A percentile compares a stretch with the other conserved stretches of the same genome.
phyloP scores from a whole-genome alignment of 1,284 basidiomycete genomes.

The Pseudozyma hubeiensis region DNA sequence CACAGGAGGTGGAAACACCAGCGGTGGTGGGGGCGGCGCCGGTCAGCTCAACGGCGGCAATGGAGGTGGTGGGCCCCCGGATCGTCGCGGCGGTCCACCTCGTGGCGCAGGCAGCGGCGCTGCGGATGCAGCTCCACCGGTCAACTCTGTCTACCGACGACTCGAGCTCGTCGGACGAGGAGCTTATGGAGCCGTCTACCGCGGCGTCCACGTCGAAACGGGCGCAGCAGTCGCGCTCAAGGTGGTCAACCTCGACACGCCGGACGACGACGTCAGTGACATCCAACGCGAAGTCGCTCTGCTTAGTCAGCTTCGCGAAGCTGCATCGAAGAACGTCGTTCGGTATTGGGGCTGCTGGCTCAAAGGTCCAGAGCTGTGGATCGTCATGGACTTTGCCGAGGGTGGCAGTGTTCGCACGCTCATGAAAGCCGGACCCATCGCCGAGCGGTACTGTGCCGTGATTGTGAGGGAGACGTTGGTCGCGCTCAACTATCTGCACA shows the following conservation, averaged over 20 bases:
- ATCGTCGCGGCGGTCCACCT: constrained; percentile 25
- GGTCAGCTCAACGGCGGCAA: constrained; percentile 17
- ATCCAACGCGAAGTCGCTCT: constrained; percentile 96
- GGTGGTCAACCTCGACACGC: constrained; percentile 97
- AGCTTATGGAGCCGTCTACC: constrained; percentile 67
- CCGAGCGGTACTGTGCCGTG: constrained; percentile 88
- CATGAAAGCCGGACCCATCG: constrained; percentile 79
- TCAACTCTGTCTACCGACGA: constrained; percentile 54
- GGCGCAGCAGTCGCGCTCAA: constrained; percentile 93
- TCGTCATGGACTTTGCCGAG: constrained; percentile 97
- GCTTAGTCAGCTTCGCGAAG: constrained; percentile 81
- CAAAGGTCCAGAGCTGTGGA: constrained; percentile 95
- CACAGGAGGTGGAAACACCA: not conserved
- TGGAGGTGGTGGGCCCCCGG: constrained; percentile 42
- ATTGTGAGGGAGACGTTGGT: constrained; percentile 83
- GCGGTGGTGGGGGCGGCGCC: constrained; percentile 7
- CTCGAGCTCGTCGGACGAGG: constrained; percentile 66
- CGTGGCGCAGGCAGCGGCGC: constrained; percentile 23
- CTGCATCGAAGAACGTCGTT: constrained; percentile 87
- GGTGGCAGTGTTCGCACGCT: constrained; percentile 94
- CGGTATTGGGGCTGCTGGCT: constrained; percentile 96
- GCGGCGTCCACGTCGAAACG: constrained; percentile 77
- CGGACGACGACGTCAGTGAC: constrained; percentile 89
- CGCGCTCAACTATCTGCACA: constrained; percentile 56
- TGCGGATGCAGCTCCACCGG: constrained; percentile 21